Evolutionary conservation across 2,329 filamentous ascomycete genomes (phyloP).

Genomic region (Penicillium sp.): DNA sequence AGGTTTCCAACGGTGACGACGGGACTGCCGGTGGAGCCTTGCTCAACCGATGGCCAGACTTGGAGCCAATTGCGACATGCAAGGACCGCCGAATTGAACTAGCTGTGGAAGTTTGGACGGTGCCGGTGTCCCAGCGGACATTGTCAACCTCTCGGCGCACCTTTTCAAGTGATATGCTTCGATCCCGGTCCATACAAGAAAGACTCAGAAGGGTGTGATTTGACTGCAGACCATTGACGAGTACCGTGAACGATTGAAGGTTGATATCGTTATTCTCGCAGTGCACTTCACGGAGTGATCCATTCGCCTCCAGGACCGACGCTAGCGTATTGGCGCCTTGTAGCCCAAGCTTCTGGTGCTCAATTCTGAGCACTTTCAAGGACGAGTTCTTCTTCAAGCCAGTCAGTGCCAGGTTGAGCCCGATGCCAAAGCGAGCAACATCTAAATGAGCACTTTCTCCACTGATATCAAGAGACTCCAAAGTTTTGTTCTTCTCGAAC

Average conservation of each 20-base stretch:
- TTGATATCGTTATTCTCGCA: constrained; percentile 69
- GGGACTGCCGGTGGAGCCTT: constrained; percentile 26
- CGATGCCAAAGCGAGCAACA: constrained; percentile 61
- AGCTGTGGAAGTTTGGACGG: constrained; percentile 29
- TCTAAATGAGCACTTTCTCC: constrained; percentile 67
- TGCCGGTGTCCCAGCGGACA: constrained; percentile 40
- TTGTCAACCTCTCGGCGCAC: constrained; percentile 53
- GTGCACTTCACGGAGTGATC: constrained; percentile 57
- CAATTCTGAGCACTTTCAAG: constrained; percentile 57
- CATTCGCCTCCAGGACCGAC: constrained; percentile 61
- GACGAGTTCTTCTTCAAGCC: constrained; percentile 60
- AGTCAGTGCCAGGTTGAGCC: constrained; percentile 59
- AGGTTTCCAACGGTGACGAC: constrained; percentile 18
- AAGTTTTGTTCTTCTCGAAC: constrained; percentile 61
- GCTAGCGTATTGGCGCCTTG: constrained; percentile 64
- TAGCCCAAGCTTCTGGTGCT: constrained; percentile 62
- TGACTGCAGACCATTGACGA: constrained; percentile 62
- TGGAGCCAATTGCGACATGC: constrained; percentile 36
- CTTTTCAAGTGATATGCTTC: constrained; percentile 55
- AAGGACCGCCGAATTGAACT: constrained; percentile 42
- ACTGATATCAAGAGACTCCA: constrained; percentile 63
- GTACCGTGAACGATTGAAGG: constrained; percentile 62
- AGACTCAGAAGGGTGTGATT: constrained; percentile 59
- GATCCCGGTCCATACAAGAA: constrained; percentile 58
- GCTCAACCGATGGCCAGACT: constrained; percentile 29